phyloP scores from a whole-genome alignment of 768 basidiomycete genomes.

The Tremella yokohamensis region DNA sequence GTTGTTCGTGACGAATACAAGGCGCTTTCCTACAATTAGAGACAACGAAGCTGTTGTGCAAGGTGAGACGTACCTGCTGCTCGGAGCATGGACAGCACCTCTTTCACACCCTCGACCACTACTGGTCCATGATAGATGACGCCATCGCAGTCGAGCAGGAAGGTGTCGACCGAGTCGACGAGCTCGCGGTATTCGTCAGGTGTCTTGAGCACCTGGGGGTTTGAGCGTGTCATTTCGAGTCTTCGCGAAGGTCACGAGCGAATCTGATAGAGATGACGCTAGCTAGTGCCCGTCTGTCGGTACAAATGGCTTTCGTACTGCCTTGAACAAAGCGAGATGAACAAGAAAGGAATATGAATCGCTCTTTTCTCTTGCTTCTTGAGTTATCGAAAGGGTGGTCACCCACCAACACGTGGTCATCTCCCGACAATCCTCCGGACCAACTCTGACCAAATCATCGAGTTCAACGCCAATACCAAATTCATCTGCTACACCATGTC shows the following conservation, averaged over 20 bases:
- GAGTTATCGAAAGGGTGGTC: too few species aligned
- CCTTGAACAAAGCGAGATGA: too few species aligned
- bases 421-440: too few species aligned
- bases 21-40: conserved; percentile 62
- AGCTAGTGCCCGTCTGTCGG: too few species aligned
- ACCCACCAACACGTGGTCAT: too few species aligned
- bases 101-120: conserved; percentile 70
- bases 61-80: conserved; percentile 59
- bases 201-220: conserved; percentile 28
- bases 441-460: too few species aligned
- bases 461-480: too few species aligned
- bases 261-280: neutral
- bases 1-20: conserved; percentile 96
- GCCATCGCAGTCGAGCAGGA: conserved; percentile 95
- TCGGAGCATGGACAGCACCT: conserved; percentile 71
- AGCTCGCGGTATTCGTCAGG: conserved; percentile 52
- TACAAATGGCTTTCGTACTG: too few species aligned
- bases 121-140: conserved; percentile 86
- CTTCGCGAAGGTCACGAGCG: neutral
- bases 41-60: neutral
- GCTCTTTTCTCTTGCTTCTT: too few species aligned
- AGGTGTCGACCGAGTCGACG: conserved; percentile 73
- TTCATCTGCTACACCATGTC: too few species aligned
- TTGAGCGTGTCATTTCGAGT: conserved; percentile 7
- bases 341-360: too few species aligned